Evolutionary conservation across 176 grass and related monocot species (phyloP).

Genomic region (Oryza meridionalis): DNA sequence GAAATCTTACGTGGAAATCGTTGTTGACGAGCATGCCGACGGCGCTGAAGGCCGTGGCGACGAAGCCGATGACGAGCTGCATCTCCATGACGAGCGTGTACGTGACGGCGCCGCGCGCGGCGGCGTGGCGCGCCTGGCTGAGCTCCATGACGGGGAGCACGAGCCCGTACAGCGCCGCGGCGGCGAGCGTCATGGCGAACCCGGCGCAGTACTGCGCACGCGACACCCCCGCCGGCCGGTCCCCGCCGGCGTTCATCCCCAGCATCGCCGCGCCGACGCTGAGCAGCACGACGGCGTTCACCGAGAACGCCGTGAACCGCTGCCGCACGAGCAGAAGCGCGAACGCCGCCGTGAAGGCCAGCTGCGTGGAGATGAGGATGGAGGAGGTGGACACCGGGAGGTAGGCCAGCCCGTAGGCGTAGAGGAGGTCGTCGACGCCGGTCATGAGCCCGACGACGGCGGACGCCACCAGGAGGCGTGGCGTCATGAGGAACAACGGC

Average conservation of each 20-base stretch:
- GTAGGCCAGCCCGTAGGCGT: slow-evolving; percentile 66
- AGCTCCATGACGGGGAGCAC: slow-evolving; percentile 70
- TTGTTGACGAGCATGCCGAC: slow-evolving; percentile 74
- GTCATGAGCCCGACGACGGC: slow-evolving; percentile 58
- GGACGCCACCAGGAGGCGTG: slow-evolving; percentile 48
- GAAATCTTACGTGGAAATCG: slow-evolving; percentile 68
- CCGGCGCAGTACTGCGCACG: slow-evolving; percentile 58
- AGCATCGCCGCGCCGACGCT: slow-evolving; percentile 62
- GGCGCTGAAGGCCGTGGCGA: slow-evolving; percentile 58
- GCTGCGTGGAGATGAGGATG: slow-evolving; percentile 78
- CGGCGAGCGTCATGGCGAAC: slow-evolving; percentile 66
- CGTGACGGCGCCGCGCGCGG: slow-evolving; percentile 33
- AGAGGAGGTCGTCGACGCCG: slow-evolving; percentile 69
- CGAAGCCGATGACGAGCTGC: slow-evolving; percentile 71
- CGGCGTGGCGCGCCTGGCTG: slow-evolving; percentile 61
- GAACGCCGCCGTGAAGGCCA: slow-evolving; percentile 80
- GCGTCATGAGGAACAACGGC: slow-evolving; percentile 55
- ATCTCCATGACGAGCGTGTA: slow-evolving; percentile 88
- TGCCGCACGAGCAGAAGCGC: slow-evolving; percentile 71
- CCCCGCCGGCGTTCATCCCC: slow-evolving; percentile 57
- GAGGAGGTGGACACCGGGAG: slow-evolving; percentile 85
- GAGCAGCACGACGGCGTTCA: slow-evolving; percentile 81
- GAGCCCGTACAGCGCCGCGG: slow-evolving; percentile 64
- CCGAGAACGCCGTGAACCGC: slow-evolving; percentile 68
- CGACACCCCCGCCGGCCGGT: slow-evolving; percentile 60